Evolutionary conservation across 495 filamentous ascomycete genomes (phyloP).

Genomic region (Aspergillus mulundensis): DNA sequence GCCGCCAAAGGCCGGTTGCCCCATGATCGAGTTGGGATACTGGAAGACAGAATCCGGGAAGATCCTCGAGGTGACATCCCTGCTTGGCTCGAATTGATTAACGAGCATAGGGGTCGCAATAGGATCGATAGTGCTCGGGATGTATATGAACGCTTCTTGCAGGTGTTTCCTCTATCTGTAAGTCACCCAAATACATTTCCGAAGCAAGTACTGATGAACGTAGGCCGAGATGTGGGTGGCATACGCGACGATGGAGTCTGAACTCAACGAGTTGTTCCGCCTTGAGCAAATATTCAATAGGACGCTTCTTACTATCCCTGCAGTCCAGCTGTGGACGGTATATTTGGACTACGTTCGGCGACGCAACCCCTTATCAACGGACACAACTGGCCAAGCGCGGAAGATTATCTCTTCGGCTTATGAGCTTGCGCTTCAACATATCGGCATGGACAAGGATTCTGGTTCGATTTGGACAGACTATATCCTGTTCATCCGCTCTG

Average conservation of each 20-base stretch:
- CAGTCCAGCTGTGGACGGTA: slow-evolving; percentile 84
- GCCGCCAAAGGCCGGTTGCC: slow-evolving; percentile 57
- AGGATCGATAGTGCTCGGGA: slow-evolving; percentile 76
- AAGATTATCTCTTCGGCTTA: slow-evolving; percentile 75
- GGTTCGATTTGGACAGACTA: slow-evolving; percentile 91
- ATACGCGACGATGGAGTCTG: slow-evolving; percentile 83
- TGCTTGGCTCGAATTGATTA: slow-evolving; percentile 83
- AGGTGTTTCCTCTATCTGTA: slow-evolving; percentile 85
- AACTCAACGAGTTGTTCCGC: slow-evolving; percentile 67
- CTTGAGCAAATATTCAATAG: slow-evolving; percentile 79
- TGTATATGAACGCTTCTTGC: slow-evolving; percentile 80
- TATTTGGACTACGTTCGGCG: slow-evolving; percentile 95
- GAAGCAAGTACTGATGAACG: slow-evolving; percentile 9
- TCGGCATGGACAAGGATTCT: slow-evolving; percentile 90
- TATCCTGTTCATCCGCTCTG: slow-evolving; percentile 80
- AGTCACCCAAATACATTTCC: slow-evolving; percentile 37
- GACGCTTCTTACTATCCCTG: slow-evolving; percentile 66
- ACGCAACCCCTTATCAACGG: slow-evolving; percentile 76
- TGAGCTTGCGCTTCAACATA: slow-evolving; percentile 82
- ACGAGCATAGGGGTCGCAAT: slow-evolving; percentile 74
- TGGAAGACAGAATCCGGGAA: slow-evolving; percentile 86
- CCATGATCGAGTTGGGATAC: slow-evolving; percentile 73
- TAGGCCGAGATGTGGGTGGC: slow-evolving; percentile 87
- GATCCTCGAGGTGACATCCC: slow-evolving; percentile 88
- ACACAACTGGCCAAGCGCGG: slow-evolving; percentile 70